Base-by-base conservation (phyloP, 2,329 filamentous ascomycete genomes). In the Colletotrichum orbiculare region DNA sequence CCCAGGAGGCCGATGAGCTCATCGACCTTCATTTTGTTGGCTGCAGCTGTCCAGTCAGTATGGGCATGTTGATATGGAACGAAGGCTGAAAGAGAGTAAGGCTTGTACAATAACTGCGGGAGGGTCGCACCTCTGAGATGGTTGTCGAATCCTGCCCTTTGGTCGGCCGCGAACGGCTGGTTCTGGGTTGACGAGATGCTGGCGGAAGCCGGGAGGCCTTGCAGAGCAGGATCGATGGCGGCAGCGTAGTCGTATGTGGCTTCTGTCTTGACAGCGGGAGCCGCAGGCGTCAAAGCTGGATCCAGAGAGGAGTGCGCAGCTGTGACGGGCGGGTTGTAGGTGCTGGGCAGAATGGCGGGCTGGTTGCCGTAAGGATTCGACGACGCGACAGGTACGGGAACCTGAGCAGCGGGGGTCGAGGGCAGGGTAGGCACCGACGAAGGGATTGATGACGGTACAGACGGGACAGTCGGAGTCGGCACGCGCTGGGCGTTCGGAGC, bases 1-100 rank as follows among this genome's bases (percentile, higher is more conserved):
- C 88, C 87, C 66, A 91, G 83, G 69, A 83, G 75, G 66, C 80
- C 78, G 71, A 94, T 88, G 46, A 96, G 87, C 71, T 94, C 90
- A 75, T 90, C 87, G 72, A 96, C 88, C 73, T 86, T 88, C 78
- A 93, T 89, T 74, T 85, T 89, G 78, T 85, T 87, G 75, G 84
- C 86, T 87, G 76, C 68, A 76, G 67, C 67, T 71, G 69, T 72
- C 73, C 73, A 73, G 79, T 86, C 76, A 87, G 83, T 75, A 71
- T 73, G 71, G 70, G 68, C 73, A 67, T 71, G 64, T 69, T n/a
- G 69, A 63, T 71, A 69, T 66, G 69, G 57, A 60, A 52, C 52
- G 33, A 65, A 50, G 34, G 62, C 62, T 62, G 72, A 78, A 77
- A 71, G 76, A 71, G 70, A 71, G 79, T 52, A 61, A 65, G 62